phyloP scores from a whole-genome alignment of 331 rosid genomes.

The Dryas integrifolia region DNA sequence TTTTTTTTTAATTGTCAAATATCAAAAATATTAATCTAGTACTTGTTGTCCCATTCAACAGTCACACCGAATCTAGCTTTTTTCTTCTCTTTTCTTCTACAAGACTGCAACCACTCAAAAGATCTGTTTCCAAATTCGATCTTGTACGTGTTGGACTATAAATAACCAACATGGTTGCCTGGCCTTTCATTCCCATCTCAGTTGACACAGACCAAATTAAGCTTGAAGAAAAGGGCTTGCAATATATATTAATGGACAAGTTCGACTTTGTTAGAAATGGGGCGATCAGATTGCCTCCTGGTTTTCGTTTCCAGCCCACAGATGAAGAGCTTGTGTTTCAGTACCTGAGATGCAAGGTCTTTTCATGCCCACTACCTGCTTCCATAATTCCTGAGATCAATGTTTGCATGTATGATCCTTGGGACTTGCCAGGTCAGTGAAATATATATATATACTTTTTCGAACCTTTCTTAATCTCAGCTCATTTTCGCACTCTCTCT shows the following conservation, averaged over 20 bases:
- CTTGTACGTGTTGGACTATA: slow-evolving; percentile 25
- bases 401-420: slow-evolving; percentile 69
- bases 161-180: slow-evolving; percentile 25
- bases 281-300: slow-evolving; percentile 77
- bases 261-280: slow-evolving; percentile 56
- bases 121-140: not conserved
- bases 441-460: too few species aligned
- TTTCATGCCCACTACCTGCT: slow-evolving; percentile 74
- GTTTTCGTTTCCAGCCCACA: slow-evolving; percentile 92
- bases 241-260: slow-evolving; percentile 44
- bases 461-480: too few species aligned
- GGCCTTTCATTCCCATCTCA: slow-evolving; percentile 11
- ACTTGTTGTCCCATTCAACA: not conserved
- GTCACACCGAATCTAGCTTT: not conserved
- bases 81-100: slow-evolving; percentile 1
- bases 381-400: slow-evolving; percentile 78
- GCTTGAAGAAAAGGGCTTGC: not conserved
- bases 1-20: not conserved
- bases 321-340: slow-evolving; percentile 88
- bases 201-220: slow-evolving; percentile 12
- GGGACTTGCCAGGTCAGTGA: slow-evolving; percentile 78
- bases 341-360: slow-evolving; percentile 69
- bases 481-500: too few species aligned
- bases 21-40: not conserved
- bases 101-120: slow-evolving; percentile 12